Conservation (phyloP, 1,284 basidiomycete species). For the Irpex sp. region DNA sequence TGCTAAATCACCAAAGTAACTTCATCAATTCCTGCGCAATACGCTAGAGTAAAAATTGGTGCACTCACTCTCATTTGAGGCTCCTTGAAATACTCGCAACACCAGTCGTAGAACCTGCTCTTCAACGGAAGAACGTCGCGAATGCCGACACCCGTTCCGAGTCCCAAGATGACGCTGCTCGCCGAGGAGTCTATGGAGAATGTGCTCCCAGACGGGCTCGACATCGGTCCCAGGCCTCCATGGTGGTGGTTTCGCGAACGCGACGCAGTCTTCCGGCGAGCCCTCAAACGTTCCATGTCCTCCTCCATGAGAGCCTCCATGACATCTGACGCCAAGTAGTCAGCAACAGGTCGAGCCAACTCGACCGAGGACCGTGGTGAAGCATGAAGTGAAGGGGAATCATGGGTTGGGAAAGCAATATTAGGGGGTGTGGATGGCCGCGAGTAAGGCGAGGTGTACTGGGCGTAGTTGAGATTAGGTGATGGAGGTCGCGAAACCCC, state of each 20-base stretch:
- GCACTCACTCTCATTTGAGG: slow-evolving; percentile 90
- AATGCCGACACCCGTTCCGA: slow-evolving; percentile 71
- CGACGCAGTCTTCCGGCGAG: slow-evolving; percentile 51
- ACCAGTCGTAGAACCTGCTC: slow-evolving; percentile 94
- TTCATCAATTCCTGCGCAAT: not conserved
- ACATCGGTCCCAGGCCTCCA: slow-evolving; percentile 23
- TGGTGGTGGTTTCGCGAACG: slow-evolving; percentile 31
- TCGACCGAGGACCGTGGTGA: slow-evolving; percentile 18
- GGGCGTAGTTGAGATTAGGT: slow-evolving; percentile 71
- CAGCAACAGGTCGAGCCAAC: slow-evolving; percentile 30
- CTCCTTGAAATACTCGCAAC: slow-evolving; percentile 96
- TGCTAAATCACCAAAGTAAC: slow-evolving; percentile 45
- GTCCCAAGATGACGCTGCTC: slow-evolving; percentile 64
- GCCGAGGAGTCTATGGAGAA: slow-evolving; percentile 67
- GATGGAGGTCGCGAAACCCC: slow-evolving; percentile 68
- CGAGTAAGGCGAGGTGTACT: slow-evolving; percentile 74
- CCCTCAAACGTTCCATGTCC: slow-evolving; percentile 82
- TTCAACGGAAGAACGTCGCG: slow-evolving; percentile 82
- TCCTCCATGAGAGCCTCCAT: slow-evolving; percentile 88
- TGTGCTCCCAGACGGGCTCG: slow-evolving; percentile 69
- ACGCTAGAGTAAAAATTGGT: not conserved
- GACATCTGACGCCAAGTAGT: slow-evolving; percentile 70
- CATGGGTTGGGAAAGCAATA: not conserved
- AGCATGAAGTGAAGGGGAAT: not conserved
- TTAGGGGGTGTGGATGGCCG: slow-evolving; percentile 41